Percentiles rank a stretch among this genome's conserved stretches.
These are phyloP conservation scores for Aureobasidium sp. DNA, from an alignment of 2,329 filamentous ascomycete species.

Conservation along the genomic window DNA sequence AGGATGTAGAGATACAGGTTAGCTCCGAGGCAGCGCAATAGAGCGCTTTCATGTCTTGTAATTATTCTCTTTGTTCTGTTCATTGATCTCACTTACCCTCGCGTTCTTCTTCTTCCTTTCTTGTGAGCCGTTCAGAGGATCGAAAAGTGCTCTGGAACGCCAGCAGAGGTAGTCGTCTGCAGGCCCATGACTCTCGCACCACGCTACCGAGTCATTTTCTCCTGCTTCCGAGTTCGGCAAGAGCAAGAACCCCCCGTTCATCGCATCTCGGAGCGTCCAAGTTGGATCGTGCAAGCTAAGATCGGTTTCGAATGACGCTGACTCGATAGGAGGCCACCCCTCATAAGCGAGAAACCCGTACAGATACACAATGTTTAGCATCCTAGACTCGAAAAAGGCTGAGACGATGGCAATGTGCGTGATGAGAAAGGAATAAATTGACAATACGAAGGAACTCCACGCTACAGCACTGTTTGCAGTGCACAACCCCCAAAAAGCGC, in stretches of 20 bases:
- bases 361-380: not conserved
- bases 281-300: not conserved
- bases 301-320: not conserved
- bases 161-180: not conserved
- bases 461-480: not conserved
- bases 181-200: not conserved
- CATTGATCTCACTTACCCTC: too few species aligned
- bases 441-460: not conserved
- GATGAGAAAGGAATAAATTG: not conserved
- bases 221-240: too few species aligned
- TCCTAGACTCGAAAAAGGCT: not conserved
- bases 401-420: not conserved
- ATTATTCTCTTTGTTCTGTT: too few species aligned
- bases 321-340: not conserved
- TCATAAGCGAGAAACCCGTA: not conserved
- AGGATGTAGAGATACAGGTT: constrained; percentile 18
- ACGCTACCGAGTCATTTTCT: not conserved
- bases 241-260: not conserved
- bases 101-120: not conserved
- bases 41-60: not conserved
- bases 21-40: not conserved
- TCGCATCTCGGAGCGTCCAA: not conserved
- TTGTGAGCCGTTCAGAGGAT: too few species aligned
- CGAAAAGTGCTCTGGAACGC: not conserved
- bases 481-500: not conserved